A percentile compares a stretch with the other conserved stretches of the same genome.
Evolutionary conservation across 768 basidiomycete genomes (phyloP).

Genomic region (Lenzites betulinus): DNA sequence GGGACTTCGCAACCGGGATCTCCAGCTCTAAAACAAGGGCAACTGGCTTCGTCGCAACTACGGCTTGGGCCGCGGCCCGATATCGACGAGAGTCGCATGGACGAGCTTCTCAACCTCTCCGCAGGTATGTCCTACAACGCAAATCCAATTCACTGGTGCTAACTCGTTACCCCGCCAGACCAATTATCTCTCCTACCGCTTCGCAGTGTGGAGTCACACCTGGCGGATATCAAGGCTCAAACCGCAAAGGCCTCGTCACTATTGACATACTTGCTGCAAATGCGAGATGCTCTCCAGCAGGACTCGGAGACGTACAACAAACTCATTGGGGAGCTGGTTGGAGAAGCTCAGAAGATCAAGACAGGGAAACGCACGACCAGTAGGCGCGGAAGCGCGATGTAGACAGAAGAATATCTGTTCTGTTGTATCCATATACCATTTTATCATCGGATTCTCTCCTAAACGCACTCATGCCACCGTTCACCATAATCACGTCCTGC

Average conservation of each 20-base stretch:
- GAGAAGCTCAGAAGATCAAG: slow-evolving; percentile 85
- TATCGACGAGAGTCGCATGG: slow-evolving; percentile 66
- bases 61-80: slow-evolving; percentile 78
- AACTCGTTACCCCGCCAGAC: slow-evolving; percentile 46
- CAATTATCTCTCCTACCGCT: slow-evolving; percentile 72
- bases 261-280: slow-evolving; percentile 81
- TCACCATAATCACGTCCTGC: too few species aligned
- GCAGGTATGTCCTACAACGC: slow-evolving; percentile 51
- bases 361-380: slow-evolving; percentile 49
- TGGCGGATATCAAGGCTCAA: slow-evolving; percentile 67
- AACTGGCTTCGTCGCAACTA: slow-evolving; percentile 38
- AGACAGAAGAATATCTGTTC: not conserved
- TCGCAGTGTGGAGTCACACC: slow-evolving; percentile 60
- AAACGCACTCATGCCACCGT: too few species aligned
- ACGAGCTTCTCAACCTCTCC: slow-evolving; percentile 63
- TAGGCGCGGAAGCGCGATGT: slow-evolving; percentile 37
- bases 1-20: slow-evolving; percentile 49
- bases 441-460: not conserved
- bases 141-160: not conserved
- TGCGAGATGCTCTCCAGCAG: slow-evolving; percentile 79
- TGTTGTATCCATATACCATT: slow-evolving; percentile 3
- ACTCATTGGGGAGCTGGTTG: slow-evolving; percentile 89
- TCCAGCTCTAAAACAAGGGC: slow-evolving; percentile 43
- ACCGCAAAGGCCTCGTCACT: slow-evolving; percentile 76
- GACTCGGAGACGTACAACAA: slow-evolving; percentile 89